Percentiles rank a stretch among this genome's conserved stretches.
These are phyloP conservation scores for Angophora floribunda DNA, from an alignment of 345 rosid species.

Conservation along the genomic window DNA sequence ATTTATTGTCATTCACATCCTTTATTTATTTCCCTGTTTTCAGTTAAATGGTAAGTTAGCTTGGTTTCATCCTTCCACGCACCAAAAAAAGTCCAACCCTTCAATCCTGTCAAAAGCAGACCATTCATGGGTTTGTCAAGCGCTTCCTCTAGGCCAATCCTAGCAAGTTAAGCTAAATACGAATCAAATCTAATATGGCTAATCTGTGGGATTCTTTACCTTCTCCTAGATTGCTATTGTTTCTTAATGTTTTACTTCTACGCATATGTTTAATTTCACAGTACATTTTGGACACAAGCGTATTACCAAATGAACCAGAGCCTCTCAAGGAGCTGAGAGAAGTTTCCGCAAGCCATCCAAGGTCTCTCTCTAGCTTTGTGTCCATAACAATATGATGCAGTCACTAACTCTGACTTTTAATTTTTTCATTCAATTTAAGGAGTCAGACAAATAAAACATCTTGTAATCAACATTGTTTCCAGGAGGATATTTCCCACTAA, in stretches of 20 bases:
- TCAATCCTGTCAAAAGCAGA: background rate
- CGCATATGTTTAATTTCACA: background rate
- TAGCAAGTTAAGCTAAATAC: background rate
- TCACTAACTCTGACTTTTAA: background rate
- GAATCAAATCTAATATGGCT: background rate
- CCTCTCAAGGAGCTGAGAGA: constrained; percentile 53
- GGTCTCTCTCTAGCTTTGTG: background rate
- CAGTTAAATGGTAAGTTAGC: background rate
- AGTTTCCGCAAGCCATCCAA: constrained; percentile 45
- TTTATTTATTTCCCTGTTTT: background rate
- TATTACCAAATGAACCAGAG: constrained; percentile 58
- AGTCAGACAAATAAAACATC: background rate
- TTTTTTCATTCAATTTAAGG: background rate
- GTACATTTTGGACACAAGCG: constrained; percentile 63
- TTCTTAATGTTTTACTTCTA: background rate
- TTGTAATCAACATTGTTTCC: background rate
- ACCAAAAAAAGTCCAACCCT: background rate
- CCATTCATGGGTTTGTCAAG: background rate
- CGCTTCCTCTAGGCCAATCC: background rate
- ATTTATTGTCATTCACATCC: background rate
- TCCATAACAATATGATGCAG: background rate
- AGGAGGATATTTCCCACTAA: background rate
- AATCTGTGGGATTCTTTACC: background rate
- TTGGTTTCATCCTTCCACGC: background rate
- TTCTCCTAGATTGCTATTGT: background rate